Percentiles rank a stretch among this genome's conserved stretches.
These are phyloP conservation scores for Annulohypoxylon bovei DNA, from an alignment of 495 filamentous ascomycete species.

Conservation along the genomic window DNA sequence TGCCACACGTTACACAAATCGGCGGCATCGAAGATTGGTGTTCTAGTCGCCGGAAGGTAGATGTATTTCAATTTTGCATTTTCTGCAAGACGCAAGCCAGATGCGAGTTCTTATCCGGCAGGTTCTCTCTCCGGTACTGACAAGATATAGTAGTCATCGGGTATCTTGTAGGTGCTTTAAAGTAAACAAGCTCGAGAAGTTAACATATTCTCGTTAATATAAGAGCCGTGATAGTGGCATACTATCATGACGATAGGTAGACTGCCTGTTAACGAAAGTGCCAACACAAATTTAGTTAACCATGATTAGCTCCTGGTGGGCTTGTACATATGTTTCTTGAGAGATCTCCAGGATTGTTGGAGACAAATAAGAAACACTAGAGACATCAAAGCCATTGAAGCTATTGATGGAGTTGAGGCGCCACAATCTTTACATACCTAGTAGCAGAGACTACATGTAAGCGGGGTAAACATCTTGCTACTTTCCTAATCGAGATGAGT, in stretches of 20 bases:
- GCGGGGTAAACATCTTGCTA: neutral
- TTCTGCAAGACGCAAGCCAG: neutral
- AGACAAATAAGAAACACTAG: neutral
- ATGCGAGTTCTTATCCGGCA: conserved; percentile 1
- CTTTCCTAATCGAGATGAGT: neutral
- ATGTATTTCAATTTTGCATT: neutral
- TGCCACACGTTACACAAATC: conserved; percentile 40
- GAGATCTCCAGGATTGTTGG: neutral
- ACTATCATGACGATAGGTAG: neutral
- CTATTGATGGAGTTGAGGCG: neutral
- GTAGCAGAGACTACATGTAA: neutral
- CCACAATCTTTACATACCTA: neutral
- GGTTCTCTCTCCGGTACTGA: neutral
- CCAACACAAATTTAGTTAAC: neutral
- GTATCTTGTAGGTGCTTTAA: neutral
- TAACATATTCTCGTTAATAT: neutral
- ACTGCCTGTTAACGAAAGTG: neutral
- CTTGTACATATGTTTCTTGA: neutral
- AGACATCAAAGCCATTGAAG: neutral
- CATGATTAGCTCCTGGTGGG: neutral
- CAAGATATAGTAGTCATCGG: neutral
- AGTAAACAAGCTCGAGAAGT: neutral
- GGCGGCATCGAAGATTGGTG: conserved; percentile 17
- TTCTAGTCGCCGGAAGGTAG: conserved; percentile 9
- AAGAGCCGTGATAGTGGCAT: neutral